These are phyloP conservation scores for Drechslerella coelobrocha DNA, from an alignment of 2,329 filamentous ascomycete genomes.

Conservation along the genomic window DNA sequence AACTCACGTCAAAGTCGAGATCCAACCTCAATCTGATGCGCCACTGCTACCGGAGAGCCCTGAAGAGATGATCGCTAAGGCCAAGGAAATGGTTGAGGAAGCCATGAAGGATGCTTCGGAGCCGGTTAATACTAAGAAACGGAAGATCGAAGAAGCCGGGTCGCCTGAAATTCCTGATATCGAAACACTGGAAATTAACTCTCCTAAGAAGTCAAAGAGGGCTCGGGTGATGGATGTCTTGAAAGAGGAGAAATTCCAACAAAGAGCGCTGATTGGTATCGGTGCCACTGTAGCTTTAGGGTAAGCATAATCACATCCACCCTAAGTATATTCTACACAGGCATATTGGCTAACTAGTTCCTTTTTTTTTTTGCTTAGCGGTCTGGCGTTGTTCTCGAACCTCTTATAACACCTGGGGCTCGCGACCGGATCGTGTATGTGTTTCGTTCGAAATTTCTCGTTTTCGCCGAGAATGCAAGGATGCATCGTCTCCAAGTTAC, in stretches of 20 bases:
- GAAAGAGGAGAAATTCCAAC: conserved; percentile 84
- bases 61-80: conserved; percentile 81
- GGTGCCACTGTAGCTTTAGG: conserved; percentile 86
- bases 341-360: background rate
- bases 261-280: conserved; percentile 82
- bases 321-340: background rate
- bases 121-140: conserved; percentile 17
- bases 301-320: conserved; percentile 67
- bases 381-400: conserved; percentile 42
- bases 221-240: conserved; percentile 73
- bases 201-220: conserved; percentile 77
- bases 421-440: conserved; percentile 11
- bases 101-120: conserved; percentile 62
- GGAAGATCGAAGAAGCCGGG: conserved; percentile 55
- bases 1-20: conserved; percentile 76
- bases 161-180: conserved; percentile 58
- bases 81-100: conserved; percentile 84
- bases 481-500: background rate
- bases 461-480: background rate
- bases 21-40: conserved; percentile 71
- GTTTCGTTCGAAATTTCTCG: background rate
- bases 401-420: conserved; percentile 18
- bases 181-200: conserved; percentile 58
- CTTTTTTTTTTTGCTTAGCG: conserved; percentile 1
- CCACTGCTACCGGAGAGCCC: conserved; percentile 74